Base-by-base conservation (phyloP, 495 filamentous ascomycete species). In the Tuber microsphaerosporum region DNA sequence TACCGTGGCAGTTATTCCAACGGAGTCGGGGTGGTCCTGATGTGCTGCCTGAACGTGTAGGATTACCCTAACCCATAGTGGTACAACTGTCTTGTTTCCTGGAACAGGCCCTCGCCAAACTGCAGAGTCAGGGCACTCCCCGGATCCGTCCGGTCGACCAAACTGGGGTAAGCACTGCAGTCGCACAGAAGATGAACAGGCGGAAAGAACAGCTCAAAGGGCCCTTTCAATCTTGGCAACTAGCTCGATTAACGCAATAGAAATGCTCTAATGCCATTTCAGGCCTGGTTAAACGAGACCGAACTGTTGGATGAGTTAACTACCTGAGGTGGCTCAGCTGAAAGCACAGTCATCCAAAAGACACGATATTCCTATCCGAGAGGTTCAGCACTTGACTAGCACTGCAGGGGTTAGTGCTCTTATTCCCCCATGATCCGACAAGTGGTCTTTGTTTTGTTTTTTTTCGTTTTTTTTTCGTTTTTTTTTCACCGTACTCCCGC, bases 301-400 rank as follows among this genome's bases (percentile, higher is more conserved):
- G n/a, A 16, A 31, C 56, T 65, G 48, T 65, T 65, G 56, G 56
- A 65, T 31, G 26, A 31, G n/a, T 7, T 31, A 31, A 16, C 10
- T 31, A 17, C n/a, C 56, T 65, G 56, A 65, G 56, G 56, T 65
- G 56, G 56, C 56, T 65, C 4, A 65, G 56, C 56, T 65, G 56
- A 65, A 65, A 65, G 56, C 56, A 31, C 56, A 65, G 56, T 65
- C 56, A 65, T 65, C 56, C n/a, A n/a, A 26, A 61, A 61, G 51
- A 61, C 51, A 61, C 45, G 10, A 65, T 12, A 12, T n/a, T n/a
- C 48, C 22, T n/a, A n/a, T 14, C 56, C 2, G 10, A 14, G n/a
- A 65, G 26, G 3, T 46, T 46, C 17, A 46, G 45, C 45, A 46
- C 56, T 65, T 26, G 56, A 31, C 5, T n/a, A 65, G 56, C 56